phyloP scores from a whole-genome alignment of 768 basidiomycete genomes.

The Epithele typhae region DNA sequence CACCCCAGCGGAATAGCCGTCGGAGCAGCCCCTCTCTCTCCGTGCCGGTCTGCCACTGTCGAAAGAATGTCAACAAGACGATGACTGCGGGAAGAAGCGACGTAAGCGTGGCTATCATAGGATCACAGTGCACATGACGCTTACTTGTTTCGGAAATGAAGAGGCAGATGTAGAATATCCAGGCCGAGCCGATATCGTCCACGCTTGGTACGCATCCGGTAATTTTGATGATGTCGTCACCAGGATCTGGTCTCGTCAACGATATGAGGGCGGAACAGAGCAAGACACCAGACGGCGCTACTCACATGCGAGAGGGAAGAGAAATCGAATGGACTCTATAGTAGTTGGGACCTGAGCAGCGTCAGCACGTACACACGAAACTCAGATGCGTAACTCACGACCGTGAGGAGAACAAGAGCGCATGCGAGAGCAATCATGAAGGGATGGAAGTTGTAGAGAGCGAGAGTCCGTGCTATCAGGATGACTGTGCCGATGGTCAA shows the following conservation, averaged over 20 bases:
- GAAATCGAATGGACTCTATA: background rate
- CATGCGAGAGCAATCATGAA: background rate
- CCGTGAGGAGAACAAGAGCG: background rate
- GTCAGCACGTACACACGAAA: no score
- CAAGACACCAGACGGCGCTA: background rate
- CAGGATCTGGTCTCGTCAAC: background rate
- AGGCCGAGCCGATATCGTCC: background rate
- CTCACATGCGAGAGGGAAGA: background rate
- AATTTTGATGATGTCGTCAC: background rate
- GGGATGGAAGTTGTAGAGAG: background rate
- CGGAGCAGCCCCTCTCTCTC: no score
- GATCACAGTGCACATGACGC: no score
- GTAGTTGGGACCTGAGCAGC: background rate
- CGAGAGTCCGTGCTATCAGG: slow-evolving; percentile 2
- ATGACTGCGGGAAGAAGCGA: background rate
- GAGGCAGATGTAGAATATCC: background rate
- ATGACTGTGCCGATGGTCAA: background rate
- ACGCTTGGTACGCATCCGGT: slow-evolving; percentile 1
- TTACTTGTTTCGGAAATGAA: slow-evolving; percentile 1
- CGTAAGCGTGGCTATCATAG: background rate
- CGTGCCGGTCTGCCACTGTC: slow-evolving; percentile 1
- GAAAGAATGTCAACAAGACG: background rate
- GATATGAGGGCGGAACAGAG: no score
- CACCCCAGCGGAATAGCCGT: background rate
- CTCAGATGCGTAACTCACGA: background rate